Base-by-base conservation (phyloP, 2,329 filamentous ascomycete genomes). In the Cryphonectria parasitica region DNA sequence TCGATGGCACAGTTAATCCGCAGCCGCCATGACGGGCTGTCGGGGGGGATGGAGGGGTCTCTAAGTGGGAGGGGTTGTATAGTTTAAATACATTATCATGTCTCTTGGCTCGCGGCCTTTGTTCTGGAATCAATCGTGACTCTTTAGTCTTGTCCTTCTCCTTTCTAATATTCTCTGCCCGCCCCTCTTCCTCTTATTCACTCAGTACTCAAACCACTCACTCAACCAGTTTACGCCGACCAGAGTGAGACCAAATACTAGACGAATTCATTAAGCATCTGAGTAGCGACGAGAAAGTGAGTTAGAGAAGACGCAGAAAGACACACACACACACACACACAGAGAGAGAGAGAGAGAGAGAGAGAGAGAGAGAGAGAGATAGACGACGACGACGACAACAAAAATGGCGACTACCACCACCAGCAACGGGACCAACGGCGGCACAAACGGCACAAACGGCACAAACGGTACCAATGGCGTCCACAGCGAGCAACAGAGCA, bases 401-500 rank as follows among this genome's bases (percentile, higher is more conserved):
- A 58, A 41, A 34, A 67, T 66, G 52, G 68, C 63, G 22, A 41
- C 67, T 17, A 70, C 45, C 45, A 49, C 45, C 45, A 19, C 43
- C 43, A 11, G 2, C 11, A 39, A 34, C 54, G 65, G 65, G 31
- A 61, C 58, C 25, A 41, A 28, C 25, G 54, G 54, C 56, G 7
- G 19, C 25, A 64, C 56, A 13, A 64, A 64, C 62, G 65, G 41
- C n/a, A n/a, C n/a, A n/a, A n/a, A n/a, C n/a, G n/a, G n/a, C 19
- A 61, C 69, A 19, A 71, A 70, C 63, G 68, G 68, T 5, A 19
- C 62, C 11, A 39, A 66, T 49, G 34, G 71, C 66, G 52, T 17
- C 39, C 54, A 68, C 25, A 41, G 41, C 5, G 39, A 64, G 60
- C 34, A 49, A 56, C 49, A 73, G 70, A 69, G 66, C 69, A 66